Evolutionary conservation across 2,329 filamentous ascomycete species (phyloP).

Genomic region (Colletotrichum higginsianum): DNA sequence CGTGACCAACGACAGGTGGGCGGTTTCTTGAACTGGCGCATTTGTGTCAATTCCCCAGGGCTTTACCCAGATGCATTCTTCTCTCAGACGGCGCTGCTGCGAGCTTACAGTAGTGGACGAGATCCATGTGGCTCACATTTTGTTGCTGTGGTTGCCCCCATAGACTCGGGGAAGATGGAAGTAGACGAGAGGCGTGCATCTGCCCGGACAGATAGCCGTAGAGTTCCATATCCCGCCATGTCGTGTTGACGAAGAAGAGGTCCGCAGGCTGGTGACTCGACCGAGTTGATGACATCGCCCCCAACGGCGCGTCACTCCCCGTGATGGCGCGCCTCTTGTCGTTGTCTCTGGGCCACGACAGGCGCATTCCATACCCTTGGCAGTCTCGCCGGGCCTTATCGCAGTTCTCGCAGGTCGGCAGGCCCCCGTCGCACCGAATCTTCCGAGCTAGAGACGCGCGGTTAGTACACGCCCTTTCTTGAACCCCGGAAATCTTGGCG

Average conservation of each 20-base stretch:
- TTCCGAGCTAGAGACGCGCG: slow-evolving; percentile 3
- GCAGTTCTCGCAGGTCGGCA: slow-evolving; percentile 14
- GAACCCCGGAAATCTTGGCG: no score
- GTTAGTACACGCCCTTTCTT: neutral
- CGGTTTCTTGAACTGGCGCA: neutral
- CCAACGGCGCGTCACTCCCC: neutral
- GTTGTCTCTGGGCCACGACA: slow-evolving; percentile 17
- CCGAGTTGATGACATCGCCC: no score
- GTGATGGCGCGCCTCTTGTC: slow-evolving; percentile 22
- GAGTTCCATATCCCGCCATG: slow-evolving; percentile 13
- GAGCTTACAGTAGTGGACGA: slow-evolving; percentile 21
- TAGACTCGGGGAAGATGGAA: neutral
- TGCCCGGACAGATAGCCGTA: neutral
- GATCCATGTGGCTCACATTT: neutral
- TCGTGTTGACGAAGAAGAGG: slow-evolving; percentile 14
- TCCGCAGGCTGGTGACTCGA: rapidly evolving
- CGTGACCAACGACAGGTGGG: slow-evolving; percentile 13
- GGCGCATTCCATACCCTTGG: slow-evolving; percentile 11
- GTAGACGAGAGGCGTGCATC: neutral
- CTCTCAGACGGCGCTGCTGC: no score
- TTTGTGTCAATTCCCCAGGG: no score
- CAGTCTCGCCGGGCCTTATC: neutral
- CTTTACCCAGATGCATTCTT: no score
- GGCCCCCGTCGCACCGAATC: slow-evolving; percentile 4
- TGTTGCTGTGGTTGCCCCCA: neutral